A percentile compares a stretch with the other conserved stretches of the same genome.
Evolutionary conservation across 1,284 basidiomycete species (phyloP).

Genomic region (Tilletia indica): DNA sequence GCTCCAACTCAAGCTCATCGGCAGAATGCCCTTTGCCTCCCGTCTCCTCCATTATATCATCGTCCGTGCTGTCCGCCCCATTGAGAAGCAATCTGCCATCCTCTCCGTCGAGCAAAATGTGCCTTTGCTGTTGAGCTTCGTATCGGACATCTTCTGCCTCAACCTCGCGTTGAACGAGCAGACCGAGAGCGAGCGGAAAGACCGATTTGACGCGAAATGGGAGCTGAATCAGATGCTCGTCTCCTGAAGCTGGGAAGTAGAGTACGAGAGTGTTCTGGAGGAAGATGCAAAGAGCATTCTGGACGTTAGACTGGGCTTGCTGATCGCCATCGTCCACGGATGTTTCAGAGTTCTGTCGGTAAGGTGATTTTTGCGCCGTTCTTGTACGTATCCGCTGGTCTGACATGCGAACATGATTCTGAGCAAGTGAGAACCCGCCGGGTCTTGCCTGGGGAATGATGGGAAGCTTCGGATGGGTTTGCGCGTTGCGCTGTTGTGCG

Average conservation of each 20-base stretch:
- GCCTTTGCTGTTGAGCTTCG: constrained; percentile 15
- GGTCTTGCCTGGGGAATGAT: constrained; percentile 20
- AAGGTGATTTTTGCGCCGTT: not conserved
- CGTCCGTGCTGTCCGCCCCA: constrained; percentile 19
- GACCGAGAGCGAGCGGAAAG: constrained; percentile 34
- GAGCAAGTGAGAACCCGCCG: constrained; percentile 11
- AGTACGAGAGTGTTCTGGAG: constrained; percentile 40
- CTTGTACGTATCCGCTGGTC: constrained; percentile 6
- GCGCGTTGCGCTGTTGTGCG: not conserved
- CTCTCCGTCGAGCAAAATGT: constrained; percentile 21
- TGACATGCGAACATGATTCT: constrained; percentile 6
- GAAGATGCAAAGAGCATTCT: constrained; percentile 42
- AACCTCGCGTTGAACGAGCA: constrained; percentile 39
- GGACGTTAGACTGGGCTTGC: not conserved
- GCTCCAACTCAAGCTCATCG: constrained; percentile 21
- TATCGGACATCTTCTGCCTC: constrained; percentile 33
- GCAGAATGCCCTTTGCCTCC: constrained; percentile 1
- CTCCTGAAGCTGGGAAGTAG: constrained; percentile 37
- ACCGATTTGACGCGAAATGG: constrained; percentile 35
- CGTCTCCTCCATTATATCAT: constrained; percentile 20
- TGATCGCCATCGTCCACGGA: constrained; percentile 19
- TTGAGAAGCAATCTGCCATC: constrained; percentile 17
- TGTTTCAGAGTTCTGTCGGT: constrained; percentile 2
- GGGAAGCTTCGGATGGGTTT: not conserved
- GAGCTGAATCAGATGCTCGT: constrained; percentile 37